These are phyloP conservation scores for Achaetomiella virescens DNA, from an alignment of 495 filamentous ascomycete species.

Conservation along the genomic window DNA sequence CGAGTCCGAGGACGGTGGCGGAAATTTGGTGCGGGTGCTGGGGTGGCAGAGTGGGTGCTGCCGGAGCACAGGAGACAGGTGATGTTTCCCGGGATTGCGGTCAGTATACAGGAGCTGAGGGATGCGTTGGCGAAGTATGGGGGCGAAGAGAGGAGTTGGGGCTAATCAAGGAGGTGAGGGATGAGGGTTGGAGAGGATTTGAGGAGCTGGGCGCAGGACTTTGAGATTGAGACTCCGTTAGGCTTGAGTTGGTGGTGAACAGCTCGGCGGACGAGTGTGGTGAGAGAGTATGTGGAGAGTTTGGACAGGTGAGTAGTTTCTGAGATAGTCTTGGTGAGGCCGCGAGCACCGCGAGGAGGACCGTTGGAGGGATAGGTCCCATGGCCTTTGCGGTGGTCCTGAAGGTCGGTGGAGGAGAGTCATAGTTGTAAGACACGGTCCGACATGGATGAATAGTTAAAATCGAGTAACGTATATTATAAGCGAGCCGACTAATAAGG, in stretches of 20 bases:
- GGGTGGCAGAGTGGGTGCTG: slow-evolving; percentile 49
- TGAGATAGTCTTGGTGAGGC: background rate
- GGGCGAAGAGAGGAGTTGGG: slow-evolving; percentile 59
- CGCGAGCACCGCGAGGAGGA: background rate
- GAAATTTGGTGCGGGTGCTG: slow-evolving; percentile 64
- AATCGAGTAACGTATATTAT: too few relatives aligned
- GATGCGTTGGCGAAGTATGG: slow-evolving; percentile 64
- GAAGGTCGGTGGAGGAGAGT: too few relatives aligned
- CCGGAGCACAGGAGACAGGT: slow-evolving; percentile 54
- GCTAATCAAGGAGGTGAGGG: slow-evolving; percentile 59
- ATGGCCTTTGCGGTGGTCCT: background rate
- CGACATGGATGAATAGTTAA: too few relatives aligned
- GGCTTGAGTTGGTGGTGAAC: slow-evolving; percentile 57
- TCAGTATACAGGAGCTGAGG: slow-evolving; percentile 68
- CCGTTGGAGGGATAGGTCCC: background rate
- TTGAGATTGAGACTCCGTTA: slow-evolving; percentile 54
- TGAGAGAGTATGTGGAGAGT: slow-evolving; percentile 38
- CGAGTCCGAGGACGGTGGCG: slow-evolving; percentile 59
- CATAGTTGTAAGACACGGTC: too few relatives aligned
- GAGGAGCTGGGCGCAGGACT: slow-evolving; percentile 64
- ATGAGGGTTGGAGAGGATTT: slow-evolving; percentile 64
- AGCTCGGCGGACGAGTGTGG: slow-evolving; percentile 23
- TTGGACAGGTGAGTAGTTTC: slow-evolving; percentile 21
- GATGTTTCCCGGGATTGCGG: slow-evolving; percentile 67
- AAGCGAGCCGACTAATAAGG: too few relatives aligned